phyloP scores from a whole-genome alignment of 1,284 basidiomycete genomes.

The Moesziomyces parantarcticus region DNA sequence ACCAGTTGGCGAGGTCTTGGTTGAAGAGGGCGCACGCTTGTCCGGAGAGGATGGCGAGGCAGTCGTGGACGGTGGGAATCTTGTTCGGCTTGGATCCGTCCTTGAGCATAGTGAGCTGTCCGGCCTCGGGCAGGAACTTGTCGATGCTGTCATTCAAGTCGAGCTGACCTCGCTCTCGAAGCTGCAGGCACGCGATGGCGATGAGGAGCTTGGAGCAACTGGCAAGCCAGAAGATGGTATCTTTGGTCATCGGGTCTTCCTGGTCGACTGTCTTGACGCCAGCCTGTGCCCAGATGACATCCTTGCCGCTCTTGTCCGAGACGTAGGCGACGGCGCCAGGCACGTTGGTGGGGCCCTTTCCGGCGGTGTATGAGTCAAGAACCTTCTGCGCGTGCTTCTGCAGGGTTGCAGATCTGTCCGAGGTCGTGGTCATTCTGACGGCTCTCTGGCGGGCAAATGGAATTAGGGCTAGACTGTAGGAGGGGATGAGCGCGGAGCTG shows the following conservation, averaged over 20 bases:
- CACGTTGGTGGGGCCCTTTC: constrained; percentile 10
- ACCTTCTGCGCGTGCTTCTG: constrained; percentile 16
- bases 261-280: constrained; percentile 35
- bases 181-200: constrained; percentile 61
- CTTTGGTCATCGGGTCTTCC: constrained; percentile 31
- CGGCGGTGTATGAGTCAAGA: constrained; percentile 21
- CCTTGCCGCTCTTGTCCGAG: constrained; percentile 46
- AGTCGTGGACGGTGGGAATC: constrained; percentile 37
- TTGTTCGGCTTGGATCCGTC: constrained; percentile 38
- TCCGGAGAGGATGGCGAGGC: constrained; percentile 37
- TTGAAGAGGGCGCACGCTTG: constrained; percentile 49
- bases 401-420: constrained; percentile 10
- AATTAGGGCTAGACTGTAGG: too few relatives aligned
- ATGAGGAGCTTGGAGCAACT: constrained; percentile 66
- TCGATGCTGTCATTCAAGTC: constrained; percentile 52
- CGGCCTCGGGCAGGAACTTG: constrained; percentile 59
- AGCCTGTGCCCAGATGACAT: constrained; percentile 42
- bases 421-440: constrained; percentile 2
- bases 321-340: constrained; percentile 48
- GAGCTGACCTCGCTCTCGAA: constrained; percentile 60
- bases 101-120: constrained; percentile 31
- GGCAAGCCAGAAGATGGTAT: constrained; percentile 57
- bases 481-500: too few relatives aligned
- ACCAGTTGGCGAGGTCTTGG: constrained; percentile 27
- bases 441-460: too few relatives aligned